These are phyloP conservation scores for Botrytis fabae DNA, from an alignment of 2,329 filamentous ascomycete species.

Conservation along the genomic window DNA sequence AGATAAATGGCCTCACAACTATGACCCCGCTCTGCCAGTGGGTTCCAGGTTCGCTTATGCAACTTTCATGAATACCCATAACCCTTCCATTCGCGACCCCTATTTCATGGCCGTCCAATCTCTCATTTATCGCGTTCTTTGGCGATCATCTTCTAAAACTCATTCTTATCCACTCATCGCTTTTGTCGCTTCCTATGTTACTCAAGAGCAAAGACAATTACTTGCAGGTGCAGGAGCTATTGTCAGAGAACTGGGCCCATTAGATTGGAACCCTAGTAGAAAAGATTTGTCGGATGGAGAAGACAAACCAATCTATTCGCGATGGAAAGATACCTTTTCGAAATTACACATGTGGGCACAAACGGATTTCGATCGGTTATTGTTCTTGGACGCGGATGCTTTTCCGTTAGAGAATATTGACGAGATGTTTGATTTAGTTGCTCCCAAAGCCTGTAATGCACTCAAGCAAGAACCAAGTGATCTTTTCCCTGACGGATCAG, in stretches of 20 bases:
- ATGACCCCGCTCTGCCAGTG: slow-evolving; percentile 44
- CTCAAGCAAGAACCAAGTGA: not conserved
- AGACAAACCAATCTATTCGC: slow-evolving; percentile 10
- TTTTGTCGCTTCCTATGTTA: slow-evolving; percentile 27
- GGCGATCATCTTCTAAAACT: slow-evolving; percentile 20
- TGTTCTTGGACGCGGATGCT: slow-evolving; percentile 27
- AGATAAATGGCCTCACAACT: slow-evolving; percentile 20
- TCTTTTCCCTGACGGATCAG: slow-evolving; percentile 2
- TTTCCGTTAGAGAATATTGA: slow-evolving; percentile 28
- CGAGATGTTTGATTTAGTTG: slow-evolving; percentile 25
- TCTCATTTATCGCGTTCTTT: slow-evolving; percentile 27
- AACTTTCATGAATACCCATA: slow-evolving; percentile 26
- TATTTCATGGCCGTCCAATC: slow-evolving; percentile 29
- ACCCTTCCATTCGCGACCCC: slow-evolving; percentile 23
- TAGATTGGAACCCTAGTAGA: slow-evolving; percentile 23
- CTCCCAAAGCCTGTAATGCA: slow-evolving; percentile 14
- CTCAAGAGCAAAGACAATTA: slow-evolving; percentile 22
- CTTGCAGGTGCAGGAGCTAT: slow-evolving; percentile 27
- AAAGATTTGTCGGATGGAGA: not conserved
- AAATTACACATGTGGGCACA: slow-evolving; percentile 29
- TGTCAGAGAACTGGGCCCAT: slow-evolving; percentile 23
- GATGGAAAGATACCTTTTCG: slow-evolving; percentile 28
- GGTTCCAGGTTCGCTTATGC: slow-evolving; percentile 21
- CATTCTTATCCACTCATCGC: slow-evolving; percentile 26
- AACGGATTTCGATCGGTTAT: slow-evolving; percentile 24